These are phyloP conservation scores for Ophiocordyceps australis DNA, from an alignment of 2,329 filamentous ascomycete genomes.

Conservation along the genomic window DNA sequence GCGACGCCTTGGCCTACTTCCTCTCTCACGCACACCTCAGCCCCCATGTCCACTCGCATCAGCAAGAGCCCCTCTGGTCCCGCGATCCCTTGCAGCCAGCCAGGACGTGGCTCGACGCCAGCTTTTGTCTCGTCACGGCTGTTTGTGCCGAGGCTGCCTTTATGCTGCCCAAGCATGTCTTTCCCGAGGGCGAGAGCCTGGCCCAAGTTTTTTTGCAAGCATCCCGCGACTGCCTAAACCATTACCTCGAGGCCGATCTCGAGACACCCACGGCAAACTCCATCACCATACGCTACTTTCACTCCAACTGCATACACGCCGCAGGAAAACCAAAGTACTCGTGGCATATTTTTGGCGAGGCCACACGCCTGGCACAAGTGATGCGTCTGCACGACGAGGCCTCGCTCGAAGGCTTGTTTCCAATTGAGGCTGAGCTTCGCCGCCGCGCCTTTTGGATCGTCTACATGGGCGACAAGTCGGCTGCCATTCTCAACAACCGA, in stretches of 20 bases:
- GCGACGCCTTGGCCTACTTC: constrained; percentile 16
- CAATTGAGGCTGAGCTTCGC: constrained; percentile 18
- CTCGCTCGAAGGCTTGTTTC: constrained; percentile 13
- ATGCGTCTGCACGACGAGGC: constrained; percentile 23
- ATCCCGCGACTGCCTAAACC: constrained; percentile 17
- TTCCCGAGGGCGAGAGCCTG: constrained; percentile 17
- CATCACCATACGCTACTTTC: constrained; percentile 22
- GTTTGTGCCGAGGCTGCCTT: constrained; percentile 22
- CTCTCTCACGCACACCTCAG: constrained; percentile 3
- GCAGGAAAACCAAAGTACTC: constrained; percentile 21
- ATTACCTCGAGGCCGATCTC: constrained; percentile 21
- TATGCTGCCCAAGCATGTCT: constrained; percentile 18
- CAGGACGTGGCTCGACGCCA: constrained; percentile 14
- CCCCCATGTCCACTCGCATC: background rate
- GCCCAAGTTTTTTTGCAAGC: constrained; percentile 19
- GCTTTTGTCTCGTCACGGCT: constrained; percentile 23
- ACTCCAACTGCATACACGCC: constrained; percentile 24
- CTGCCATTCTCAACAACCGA: constrained; percentile 18
- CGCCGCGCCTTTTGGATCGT: constrained; percentile 19
- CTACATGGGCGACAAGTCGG: constrained; percentile 20
- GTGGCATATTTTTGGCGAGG: constrained; percentile 26
- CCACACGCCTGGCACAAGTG: constrained; percentile 19
- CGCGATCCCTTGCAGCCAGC: background rate
- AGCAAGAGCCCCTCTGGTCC: constrained; percentile 1
- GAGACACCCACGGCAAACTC: constrained; percentile 22